Evolutionary conservation across 2,329 filamentous ascomycete genomes (phyloP), one percentile per base, ranked within the genome.

Genomic region (Pseudogymnoascus sp.): DNA sequence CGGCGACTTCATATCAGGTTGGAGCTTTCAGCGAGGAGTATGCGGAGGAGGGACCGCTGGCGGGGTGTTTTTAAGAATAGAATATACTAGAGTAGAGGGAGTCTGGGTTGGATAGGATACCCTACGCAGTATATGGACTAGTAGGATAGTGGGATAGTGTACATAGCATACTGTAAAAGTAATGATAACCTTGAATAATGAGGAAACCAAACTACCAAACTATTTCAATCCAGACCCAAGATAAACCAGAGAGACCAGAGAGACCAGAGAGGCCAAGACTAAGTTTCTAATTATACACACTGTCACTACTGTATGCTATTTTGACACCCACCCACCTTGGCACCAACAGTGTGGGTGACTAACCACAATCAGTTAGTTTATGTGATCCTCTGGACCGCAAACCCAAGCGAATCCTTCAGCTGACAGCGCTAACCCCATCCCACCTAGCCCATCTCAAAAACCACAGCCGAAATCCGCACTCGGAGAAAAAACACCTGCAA

Each of bases 131-230:
- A 33, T 8, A 18, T 56, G 28, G 11, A 18, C 5, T 33, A 12
- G 28, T 53, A 31, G 38, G 14, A 8, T 14, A 14, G 33, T 37
- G 12, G 35, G 16, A 56, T 33, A 56, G 47, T 56, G 28, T 56
- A 33, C 28, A 56, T 56, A 23, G 2, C 18, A 23, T 47, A 56
- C 10, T 56, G 47, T 56, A 56, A 56, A 56, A 56, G 50, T 33
- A 56, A 56, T 56, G 50, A 56, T 33, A 21, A 33, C n/a, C 50
- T 56, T 56, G 50, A 56, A 33, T 33, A 56, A 56, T 56, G 50
- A 56, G 28, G 50, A 56, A 47, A 12, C 5, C 12, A 47, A 47
- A n/a, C 40, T 33, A 33, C 28, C 8, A n/a, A 38, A 16, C 4
- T n/a, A 38, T 7, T n/a, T 4, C 38, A 18, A 42, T 42, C 16